These are phyloP conservation scores for Zygoascus meyerae DNA, from an alignment of 1,139 yeast species.

Conservation along the genomic window DNA sequence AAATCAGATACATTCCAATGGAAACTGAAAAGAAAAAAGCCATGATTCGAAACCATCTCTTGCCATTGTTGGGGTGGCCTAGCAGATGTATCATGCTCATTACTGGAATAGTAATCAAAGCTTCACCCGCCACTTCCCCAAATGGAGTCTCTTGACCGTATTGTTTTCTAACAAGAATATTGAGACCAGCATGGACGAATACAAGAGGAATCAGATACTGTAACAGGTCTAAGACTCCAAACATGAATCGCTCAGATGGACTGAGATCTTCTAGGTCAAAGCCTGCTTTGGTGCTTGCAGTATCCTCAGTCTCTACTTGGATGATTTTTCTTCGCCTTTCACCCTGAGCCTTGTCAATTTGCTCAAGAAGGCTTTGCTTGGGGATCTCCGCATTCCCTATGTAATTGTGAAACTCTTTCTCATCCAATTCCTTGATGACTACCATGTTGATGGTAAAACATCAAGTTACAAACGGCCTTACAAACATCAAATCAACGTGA, in stretches of 20 bases:
- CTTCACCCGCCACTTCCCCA: conserved; percentile 21
- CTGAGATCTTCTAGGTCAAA: conserved; percentile 23
- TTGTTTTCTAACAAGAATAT: conserved; percentile 32
- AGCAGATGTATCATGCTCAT: conserved; percentile 27
- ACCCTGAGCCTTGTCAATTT: conserved; percentile 24
- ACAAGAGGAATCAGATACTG: conserved; percentile 31
- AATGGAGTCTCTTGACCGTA: conserved; percentile 27
- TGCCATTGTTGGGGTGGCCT: conserved; percentile 24
- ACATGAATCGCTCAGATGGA: conserved; percentile 25
- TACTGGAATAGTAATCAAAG: conserved; percentile 27
- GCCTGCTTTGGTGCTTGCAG: conserved; percentile 6
- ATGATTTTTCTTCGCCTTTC: conserved; percentile 11
- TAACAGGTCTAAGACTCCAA: conserved; percentile 29
- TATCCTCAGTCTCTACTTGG: background rate
- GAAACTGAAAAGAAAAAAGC: conserved; percentile 25
- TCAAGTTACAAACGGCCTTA: background rate
- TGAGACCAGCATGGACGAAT: conserved; percentile 31
- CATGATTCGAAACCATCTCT: conserved; percentile 21
- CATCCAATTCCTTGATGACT: conserved; percentile 21
- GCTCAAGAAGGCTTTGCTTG: conserved; percentile 25
- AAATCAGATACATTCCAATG: conserved; percentile 34
- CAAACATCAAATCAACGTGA: too few relatives aligned
- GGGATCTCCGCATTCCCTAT: conserved; percentile 26
- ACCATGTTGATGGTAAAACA: background rate
- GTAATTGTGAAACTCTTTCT: conserved; percentile 21